Base-by-base conservation (phyloP, 2,329 filamentous ascomycete genomes). In the Grosmannia penicillata region DNA sequence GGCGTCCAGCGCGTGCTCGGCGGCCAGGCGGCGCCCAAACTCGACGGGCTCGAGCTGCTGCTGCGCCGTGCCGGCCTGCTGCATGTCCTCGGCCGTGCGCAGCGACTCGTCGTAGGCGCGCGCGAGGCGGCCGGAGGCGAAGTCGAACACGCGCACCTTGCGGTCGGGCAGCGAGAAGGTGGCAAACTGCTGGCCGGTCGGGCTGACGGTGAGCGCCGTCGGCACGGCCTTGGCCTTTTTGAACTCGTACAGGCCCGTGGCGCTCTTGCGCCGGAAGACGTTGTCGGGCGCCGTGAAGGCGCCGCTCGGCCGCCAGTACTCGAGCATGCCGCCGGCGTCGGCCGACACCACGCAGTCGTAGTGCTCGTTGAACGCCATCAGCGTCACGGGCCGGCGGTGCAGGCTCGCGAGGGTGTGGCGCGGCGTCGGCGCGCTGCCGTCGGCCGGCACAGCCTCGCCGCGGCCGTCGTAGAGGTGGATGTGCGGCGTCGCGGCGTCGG, bases 51-150 rank as follows among this genome's bases (percentile, higher is more conserved):
- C 91, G 1, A 98, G 62, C 47, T 84, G 84, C 41, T 84, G 75
- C 8, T 81, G 61, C 0, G 82, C 77, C 1, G 82, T 91, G 1
- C 86, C 87, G n/a, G 84, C 82, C 59, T 94, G 84, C 51, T 98
- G 89, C 85, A 95, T 94, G 45, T 93, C 84, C 38, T 84, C 86
- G 32, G 93, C 77, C 2, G 84, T 91, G 40, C 79, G 69, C 10
- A 98, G 68, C 4, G 89, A 96, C 56, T 98, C 91, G 51, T 98
- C 93, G 52, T 98, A 98, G 2, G 84, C 91, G 27, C 89, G 77
- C 51, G 89, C 78, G 5, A 98, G 69, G 57, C 93, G 95, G 10
- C 76, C 91, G 0, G 83, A 78, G 2, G 77, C 72, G 52, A 98
- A 98, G 50, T 98, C 86, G 54, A 98, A 98, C 15, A 98, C 63